These are phyloP conservation scores for Ophiobolus disseminans DNA, from an alignment of 2,329 filamentous ascomycete genomes.

Conservation along the genomic window DNA sequence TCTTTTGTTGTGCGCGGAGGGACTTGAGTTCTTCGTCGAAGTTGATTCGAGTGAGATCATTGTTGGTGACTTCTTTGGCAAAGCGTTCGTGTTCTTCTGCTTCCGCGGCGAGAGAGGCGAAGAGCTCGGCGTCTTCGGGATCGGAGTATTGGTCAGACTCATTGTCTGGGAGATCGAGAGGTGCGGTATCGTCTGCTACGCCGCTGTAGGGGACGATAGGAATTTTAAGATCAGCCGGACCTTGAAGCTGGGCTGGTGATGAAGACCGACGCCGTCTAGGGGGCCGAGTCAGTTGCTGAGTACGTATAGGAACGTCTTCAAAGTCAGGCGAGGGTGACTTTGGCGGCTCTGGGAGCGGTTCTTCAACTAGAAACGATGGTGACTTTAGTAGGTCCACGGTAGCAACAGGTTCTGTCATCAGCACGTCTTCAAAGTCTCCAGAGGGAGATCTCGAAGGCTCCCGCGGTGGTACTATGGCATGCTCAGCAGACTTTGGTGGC, in stretches of 20 bases:
- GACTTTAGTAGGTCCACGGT: slow-evolving; percentile 43
- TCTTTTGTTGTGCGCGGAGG: slow-evolving; percentile 92
- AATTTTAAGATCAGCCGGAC: slow-evolving; percentile 37
- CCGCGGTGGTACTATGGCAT: slow-evolving; percentile 38
- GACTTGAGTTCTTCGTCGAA: slow-evolving; percentile 89
- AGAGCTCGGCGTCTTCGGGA: slow-evolving; percentile 88
- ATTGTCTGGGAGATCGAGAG: slow-evolving; percentile 35
- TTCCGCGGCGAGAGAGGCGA: slow-evolving; percentile 85
- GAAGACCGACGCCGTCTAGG: slow-evolving; percentile 20
- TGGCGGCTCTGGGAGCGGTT: slow-evolving; percentile 38
- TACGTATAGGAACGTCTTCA: slow-evolving; percentile 55
- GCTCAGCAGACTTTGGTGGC: background rate
- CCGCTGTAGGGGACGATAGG: slow-evolving; percentile 40
- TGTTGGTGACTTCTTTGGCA: slow-evolving; percentile 83
- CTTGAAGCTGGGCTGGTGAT: slow-evolving; percentile 32
- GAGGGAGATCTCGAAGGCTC: slow-evolving; percentile 49
- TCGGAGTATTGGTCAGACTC: slow-evolving; percentile 67
- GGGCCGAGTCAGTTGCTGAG: slow-evolving; percentile 16
- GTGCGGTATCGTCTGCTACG: slow-evolving; percentile 37
- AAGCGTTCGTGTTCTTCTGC: slow-evolving; percentile 94
- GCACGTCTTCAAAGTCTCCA: slow-evolving; percentile 60
- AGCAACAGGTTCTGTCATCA: slow-evolving; percentile 14
- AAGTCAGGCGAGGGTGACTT: slow-evolving; percentile 59
- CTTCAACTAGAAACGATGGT: slow-evolving; percentile 59
- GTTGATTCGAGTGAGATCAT: slow-evolving; percentile 70